Conservation (phyloP, 1,139 yeast species). For the Geotrichum bryndzae region DNA sequence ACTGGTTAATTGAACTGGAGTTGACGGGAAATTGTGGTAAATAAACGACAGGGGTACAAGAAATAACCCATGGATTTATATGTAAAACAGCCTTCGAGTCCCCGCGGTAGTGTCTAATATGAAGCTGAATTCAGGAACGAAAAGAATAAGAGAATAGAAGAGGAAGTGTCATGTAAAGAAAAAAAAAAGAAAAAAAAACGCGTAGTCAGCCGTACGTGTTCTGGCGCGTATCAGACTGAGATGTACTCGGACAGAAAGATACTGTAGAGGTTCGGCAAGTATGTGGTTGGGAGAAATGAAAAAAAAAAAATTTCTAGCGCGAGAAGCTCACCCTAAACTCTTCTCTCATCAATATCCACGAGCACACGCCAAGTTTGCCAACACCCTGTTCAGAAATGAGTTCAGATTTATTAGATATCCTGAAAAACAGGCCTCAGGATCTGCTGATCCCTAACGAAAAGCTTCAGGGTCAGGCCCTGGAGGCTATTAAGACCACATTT, state of each 20-base stretch:
- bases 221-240: neutral
- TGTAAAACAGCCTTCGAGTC: neutral
- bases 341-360: neutral
- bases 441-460: conserved; percentile 28
- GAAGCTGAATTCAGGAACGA: neutral
- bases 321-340: neutral
- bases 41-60: neutral
- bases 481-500: conserved; percentile 48
- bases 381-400: conserved; percentile 1
- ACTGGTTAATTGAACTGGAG: neutral
- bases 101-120: neutral
- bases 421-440: conserved; percentile 29
- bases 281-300: conserved; percentile 8
- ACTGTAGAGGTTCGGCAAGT: neutral
- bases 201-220: neutral
- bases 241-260: neutral
- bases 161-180: neutral
- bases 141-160: neutral
- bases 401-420: conserved; percentile 16
- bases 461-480: conserved; percentile 31
- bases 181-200: neutral
- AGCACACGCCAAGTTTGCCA: neutral
- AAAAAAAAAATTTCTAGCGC: conserved; percentile 5
- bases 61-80: neutral
- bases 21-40: neutral